Evolutionary conservation across 1,284 basidiomycete species (phyloP).

Genomic region (Anthracocystis setariae): DNA sequence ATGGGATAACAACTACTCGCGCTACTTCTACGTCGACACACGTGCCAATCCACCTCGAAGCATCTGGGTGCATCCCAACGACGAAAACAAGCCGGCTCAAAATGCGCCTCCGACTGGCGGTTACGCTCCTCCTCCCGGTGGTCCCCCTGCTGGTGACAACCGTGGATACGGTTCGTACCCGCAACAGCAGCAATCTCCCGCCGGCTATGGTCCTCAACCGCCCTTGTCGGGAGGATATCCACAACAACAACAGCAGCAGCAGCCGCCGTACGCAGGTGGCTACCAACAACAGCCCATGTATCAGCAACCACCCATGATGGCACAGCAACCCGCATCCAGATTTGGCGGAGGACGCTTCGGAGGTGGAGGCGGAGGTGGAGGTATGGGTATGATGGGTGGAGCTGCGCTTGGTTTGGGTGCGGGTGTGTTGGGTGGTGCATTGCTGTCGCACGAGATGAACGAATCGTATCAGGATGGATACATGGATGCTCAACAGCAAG

Average conservation of each 20-base stretch:
- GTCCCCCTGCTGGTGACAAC: conserved; percentile 41
- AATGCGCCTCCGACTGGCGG: no score
- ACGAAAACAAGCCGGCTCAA: conserved; percentile 32
- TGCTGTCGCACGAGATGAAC: conserved; percentile 53
- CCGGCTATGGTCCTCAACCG: conserved; percentile 20
- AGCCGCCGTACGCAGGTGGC: conserved; percentile 16
- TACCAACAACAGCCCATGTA: conserved; percentile 50
- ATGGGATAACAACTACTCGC: conserved; percentile 62
- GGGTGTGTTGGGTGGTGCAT: conserved; percentile 58
- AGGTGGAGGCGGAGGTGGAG: conserved; percentile 37
- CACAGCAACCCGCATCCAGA: conserved; percentile 16
- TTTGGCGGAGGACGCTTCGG: conserved; percentile 41
- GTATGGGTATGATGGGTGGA: conserved; percentile 56
- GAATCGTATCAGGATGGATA: conserved; percentile 63
- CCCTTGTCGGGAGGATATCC: conserved; percentile 39
- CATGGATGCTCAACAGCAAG: conserved; percentile 52
- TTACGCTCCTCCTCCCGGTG: conserved; percentile 24
- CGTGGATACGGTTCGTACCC: conserved; percentile 32
- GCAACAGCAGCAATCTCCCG: conserved; percentile 15
- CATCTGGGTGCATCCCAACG: conserved; percentile 63
- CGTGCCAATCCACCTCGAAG: conserved; percentile 58
- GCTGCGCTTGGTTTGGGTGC: conserved; percentile 55
- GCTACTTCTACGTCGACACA: conserved; percentile 66
- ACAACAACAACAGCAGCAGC: no score
- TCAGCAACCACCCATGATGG: conserved; percentile 43